Percentiles rank a stretch among this genome's conserved stretches.
Evolutionary conservation across 2,329 filamentous ascomycete species (phyloP).

Genomic region (Stagonosporopsis cucurbitacearum): DNA sequence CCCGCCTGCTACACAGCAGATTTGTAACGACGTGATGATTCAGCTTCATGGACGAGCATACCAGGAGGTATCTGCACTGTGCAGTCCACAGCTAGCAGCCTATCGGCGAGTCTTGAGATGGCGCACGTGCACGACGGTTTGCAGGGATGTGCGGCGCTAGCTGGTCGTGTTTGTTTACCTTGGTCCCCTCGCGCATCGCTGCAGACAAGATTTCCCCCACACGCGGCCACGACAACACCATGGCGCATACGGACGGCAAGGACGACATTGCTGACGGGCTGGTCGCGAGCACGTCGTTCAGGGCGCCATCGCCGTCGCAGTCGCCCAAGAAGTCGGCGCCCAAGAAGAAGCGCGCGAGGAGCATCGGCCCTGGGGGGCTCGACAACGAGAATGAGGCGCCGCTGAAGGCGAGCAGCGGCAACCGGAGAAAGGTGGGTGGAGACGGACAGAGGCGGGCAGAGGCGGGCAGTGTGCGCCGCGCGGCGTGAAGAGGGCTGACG

Average conservation of each 20-base stretch:
- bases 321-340: constrained; percentile 33
- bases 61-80: too few relatives aligned
- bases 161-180: constrained; percentile 23
- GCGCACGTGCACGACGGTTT: background rate
- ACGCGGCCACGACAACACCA: constrained; percentile 27
- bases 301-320: constrained; percentile 35
- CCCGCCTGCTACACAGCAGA: too few relatives aligned
- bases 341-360: constrained; percentile 75
- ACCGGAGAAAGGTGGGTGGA: constrained; percentile 74
- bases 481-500: constrained; percentile 23
- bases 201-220: constrained; percentile 14
- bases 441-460: constrained; percentile 65
- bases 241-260: constrained; percentile 62
- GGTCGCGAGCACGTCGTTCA: constrained; percentile 37
- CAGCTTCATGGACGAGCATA: too few relatives aligned
- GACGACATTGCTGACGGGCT: constrained; percentile 67
- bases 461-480: background rate
- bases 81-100: too few relatives aligned
- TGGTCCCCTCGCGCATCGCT: constrained; percentile 11
- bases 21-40: too few relatives aligned
- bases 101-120: too few relatives aligned
- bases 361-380: constrained; percentile 88
- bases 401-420: constrained; percentile 75
- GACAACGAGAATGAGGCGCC: constrained; percentile 84
- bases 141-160: constrained; percentile 19